Base-by-base conservation (phyloP, 2,329 filamentous ascomycete genomes). In the Decorospora gaudefroyi region DNA sequence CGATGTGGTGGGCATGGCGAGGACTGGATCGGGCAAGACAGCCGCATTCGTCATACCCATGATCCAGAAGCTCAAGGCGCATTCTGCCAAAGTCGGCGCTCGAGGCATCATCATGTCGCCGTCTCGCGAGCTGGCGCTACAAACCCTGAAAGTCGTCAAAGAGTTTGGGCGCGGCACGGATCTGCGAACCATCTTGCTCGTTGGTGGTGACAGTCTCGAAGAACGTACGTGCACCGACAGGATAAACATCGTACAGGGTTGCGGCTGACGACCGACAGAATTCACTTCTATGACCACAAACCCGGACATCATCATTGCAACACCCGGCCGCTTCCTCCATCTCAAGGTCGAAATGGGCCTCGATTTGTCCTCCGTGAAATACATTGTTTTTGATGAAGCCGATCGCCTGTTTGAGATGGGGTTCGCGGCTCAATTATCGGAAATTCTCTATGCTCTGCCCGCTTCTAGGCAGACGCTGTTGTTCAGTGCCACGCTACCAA, bases 331-430 rank as follows among this genome's bases (percentile, higher is more conserved):
- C 59, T 99, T 99, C 61, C 76, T 99, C 57, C 93, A 99, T 77
- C 74, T 99, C 53, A 95, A 97, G 73, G 92, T 97, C 13, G 93
- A 99, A 68, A 99, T 99, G 95, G 79, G 80, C 7, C 73, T 99
- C 38, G 89, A 96, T 63, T 75, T 99, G n/a, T 90, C 86, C 0
- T 95, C 90, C 3, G 86, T 99, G 49, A 82, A 84, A 58, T 99
- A 99, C 64, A 89, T 96, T 16, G 93, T 99, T 6, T 99, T 99
- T 54, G 93, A 99, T 67, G 93, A 99, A 71, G 93, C 93, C 1
- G 93, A 99, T 77, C 83, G 93, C 40, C 77, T 99, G 13, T 99
- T 99, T 71, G 93, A 99, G 68, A 96, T 99, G 92, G 95, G 93
- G 59, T 99, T 99, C 67, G 90, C 91, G 4, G 85, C 88, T 3